A percentile compares a stretch with the other conserved stretches of the same genome.
These are phyloP conservation scores for Globisporangium paroecandrum DNA, from an alignment of 352 stramenopile species.

Conservation along the genomic window DNA sequence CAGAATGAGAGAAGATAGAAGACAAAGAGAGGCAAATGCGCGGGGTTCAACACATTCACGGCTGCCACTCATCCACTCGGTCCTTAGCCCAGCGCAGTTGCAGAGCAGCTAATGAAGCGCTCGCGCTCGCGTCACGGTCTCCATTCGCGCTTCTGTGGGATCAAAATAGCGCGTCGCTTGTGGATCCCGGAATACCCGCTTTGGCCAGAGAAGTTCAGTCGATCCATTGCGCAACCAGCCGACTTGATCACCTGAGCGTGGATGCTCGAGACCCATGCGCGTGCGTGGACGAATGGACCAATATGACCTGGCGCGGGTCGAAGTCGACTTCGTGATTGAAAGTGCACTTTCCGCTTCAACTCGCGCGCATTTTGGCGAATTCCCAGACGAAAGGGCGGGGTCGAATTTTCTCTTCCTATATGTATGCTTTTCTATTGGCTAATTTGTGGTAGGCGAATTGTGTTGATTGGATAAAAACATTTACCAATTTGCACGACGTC, in stretches of 20 bases:
- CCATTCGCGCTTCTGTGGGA: neutral
- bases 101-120: neutral
- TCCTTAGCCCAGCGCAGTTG: neutral
- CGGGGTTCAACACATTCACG: neutral
- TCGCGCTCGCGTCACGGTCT: neutral
- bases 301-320: neutral
- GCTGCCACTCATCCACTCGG: conserved; percentile 2
- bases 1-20: neutral
- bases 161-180: neutral
- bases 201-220: neutral
- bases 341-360: neutral
- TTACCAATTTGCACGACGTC: neutral
- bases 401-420: neutral
- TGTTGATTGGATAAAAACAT: neutral
- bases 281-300: neutral
- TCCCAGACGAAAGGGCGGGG: neutral
- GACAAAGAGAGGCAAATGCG: neutral
- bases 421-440: neutral
- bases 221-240: neutral
- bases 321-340: neutral
- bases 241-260: neutral
- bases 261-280: neutral
- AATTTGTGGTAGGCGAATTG: neutral
- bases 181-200: neutral
- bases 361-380: neutral